Evolutionary conservation across 169 alveolate genomes (phyloP).

Genomic region (Plasmodium relictum): DNA sequence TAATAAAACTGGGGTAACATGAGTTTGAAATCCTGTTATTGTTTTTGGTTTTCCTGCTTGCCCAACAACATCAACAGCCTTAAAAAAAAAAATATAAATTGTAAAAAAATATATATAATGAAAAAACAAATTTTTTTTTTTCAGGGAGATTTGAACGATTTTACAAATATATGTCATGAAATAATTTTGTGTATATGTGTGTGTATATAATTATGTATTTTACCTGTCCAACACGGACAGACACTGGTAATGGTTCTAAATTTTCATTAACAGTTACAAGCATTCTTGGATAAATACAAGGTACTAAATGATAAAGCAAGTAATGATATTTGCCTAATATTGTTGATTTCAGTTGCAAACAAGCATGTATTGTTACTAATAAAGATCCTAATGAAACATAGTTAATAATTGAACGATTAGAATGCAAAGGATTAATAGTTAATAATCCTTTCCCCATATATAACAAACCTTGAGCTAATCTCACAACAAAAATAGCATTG

Average conservation of each 20-base stretch:
- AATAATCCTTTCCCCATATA: constrained; percentile 98
- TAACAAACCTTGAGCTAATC: constrained; percentile 95
- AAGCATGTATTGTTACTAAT: constrained; percentile 91
- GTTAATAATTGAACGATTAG: constrained; percentile 95
- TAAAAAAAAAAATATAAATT: constrained; percentile 6
- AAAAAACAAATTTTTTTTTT: neutral
- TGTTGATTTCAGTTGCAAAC: constrained; percentile 91
- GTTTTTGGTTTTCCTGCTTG: constrained; percentile 98
- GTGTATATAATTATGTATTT: neutral
- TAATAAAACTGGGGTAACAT: constrained; percentile 97
- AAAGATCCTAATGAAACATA: constrained; percentile 96
- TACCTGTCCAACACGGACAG: constrained; percentile 88
- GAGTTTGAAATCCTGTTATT: constrained; percentile 99
- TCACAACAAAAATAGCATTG: constrained; percentile 95
- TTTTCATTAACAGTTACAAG: constrained; percentile 91
- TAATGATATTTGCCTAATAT: constrained; percentile 93
- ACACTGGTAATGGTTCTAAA: constrained; percentile 92
- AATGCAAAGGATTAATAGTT: constrained; percentile 96
- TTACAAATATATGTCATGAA: neutral
- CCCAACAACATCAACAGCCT: constrained; percentile 97
- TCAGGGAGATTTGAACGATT: neutral
- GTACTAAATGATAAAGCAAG: constrained; percentile 94
- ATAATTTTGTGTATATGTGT: neutral
- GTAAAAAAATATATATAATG: constrained; percentile 58
- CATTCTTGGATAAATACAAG: constrained; percentile 94